Base-by-base conservation (phyloP, 139 green algal genomes). In the Chlorella sp. region DNA sequence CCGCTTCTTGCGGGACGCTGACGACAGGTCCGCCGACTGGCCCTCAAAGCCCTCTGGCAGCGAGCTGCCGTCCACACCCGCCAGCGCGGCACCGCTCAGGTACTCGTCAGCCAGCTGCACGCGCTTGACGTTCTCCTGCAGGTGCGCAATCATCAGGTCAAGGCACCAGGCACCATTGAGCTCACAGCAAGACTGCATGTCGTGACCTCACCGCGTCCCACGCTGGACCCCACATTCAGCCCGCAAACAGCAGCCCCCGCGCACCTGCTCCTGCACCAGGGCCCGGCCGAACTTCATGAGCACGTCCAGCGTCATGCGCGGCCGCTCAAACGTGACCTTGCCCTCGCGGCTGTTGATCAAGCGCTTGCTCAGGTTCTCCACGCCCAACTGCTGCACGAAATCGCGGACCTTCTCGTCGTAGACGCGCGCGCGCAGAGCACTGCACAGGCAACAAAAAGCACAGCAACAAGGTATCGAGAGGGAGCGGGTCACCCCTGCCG, bases 31-130 rank as follows among this genome's bases (percentile, higher is more conserved):
- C n/a, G n/a, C n/a, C n/a, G n/a, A n/a, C n/a, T n/a, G n/a, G n/a
- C 63, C 63, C 2, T 59, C 51, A 80, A 84, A 90, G 30, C 22
- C 67, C 85, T 97, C 91, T 36, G 90, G 88, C 79, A 95, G 61
- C 49, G 87, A 93, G 31, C 77, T 81, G 70, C 88, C 92, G 34
- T 24, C 63, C 34, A 70, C 64, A 30, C 93, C 93, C 27, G 91
- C 92, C 66, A 98, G 87, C 65, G 86, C 90, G 62, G 94, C 94
- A 50, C 91, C 76, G 3, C 29, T 74, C 69, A 99, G 74, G 92
- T 99, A 99, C 42, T 84, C 82, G 62, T 98, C 92, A 0, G 95
- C 95, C 75, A 98, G 87, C 92, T 99, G 95, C 86, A 98, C 93
- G 66, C 95, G 91, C 87, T 94, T 96, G 26, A 99, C 91, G 80